Evolutionary conservation across 495 filamentous ascomycete species (phyloP).

Genomic region (Chlorociboria aeruginascens): DNA sequence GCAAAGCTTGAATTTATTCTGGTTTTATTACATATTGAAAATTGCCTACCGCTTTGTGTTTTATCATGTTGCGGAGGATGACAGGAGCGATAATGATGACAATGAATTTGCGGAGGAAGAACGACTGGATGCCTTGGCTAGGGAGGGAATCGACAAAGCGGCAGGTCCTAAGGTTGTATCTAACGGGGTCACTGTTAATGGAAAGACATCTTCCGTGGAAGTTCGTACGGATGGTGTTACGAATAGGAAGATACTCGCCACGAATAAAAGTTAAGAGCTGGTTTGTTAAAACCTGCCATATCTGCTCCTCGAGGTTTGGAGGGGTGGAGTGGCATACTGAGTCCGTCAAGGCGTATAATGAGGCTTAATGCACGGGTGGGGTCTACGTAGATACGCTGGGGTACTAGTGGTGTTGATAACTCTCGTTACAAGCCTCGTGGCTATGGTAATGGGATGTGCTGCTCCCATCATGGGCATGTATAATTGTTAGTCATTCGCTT

Average conservation of each 20-base stretch:
- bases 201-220: conserved; percentile 8
- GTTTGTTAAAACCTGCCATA: neutral
- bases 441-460: neutral
- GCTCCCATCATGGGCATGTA: neutral
- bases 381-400: neutral
- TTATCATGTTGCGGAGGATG: conserved; percentile 35
- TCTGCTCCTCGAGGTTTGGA: neutral
- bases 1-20: conserved; percentile 77
- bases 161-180: conserved; percentile 5
- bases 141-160: neutral
- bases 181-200: conserved; percentile 11
- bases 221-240: conserved; percentile 5
- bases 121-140: conserved; percentile 8
- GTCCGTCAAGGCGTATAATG: neutral
- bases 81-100: conserved; percentile 40
- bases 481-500: conserved; percentile 6
- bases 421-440: neutral
- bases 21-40: conserved; percentile 71
- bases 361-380: neutral
- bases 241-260: conserved; percentile 12
- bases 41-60: conserved; percentile 50
- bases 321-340: neutral
- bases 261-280: conserved; percentile 6
- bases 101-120: conserved; percentile 26
- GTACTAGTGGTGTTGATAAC: neutral